Evolutionary conservation across 805 yeast genomes (phyloP).

Genomic region (Wickerhamomyces rabaulensis): DNA sequence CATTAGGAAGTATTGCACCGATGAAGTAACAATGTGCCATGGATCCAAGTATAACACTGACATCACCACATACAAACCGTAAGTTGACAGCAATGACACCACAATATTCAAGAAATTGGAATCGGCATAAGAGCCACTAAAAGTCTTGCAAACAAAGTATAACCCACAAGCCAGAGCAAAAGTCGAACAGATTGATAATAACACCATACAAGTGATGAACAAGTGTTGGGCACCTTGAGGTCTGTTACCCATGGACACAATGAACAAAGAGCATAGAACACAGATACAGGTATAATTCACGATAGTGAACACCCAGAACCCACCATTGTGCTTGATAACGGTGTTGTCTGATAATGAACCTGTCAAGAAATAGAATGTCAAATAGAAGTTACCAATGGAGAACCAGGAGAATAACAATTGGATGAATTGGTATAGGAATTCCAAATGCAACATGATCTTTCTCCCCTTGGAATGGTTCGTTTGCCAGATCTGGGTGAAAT

Average conservation of each 20-base stretch:
- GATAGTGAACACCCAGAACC: constrained; percentile 75
- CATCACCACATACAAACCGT: constrained; percentile 80
- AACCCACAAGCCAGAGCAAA: constrained; percentile 82
- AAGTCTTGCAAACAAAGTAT: constrained; percentile 61
- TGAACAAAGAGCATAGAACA: constrained; percentile 80
- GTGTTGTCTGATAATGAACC: constrained; percentile 63
- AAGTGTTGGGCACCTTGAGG: constrained; percentile 92
- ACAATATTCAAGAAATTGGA: constrained; percentile 69
- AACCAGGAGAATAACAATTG: constrained; percentile 85
- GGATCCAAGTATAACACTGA: constrained; percentile 88
- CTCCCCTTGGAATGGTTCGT: constrained; percentile 81
- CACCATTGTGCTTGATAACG: constrained; percentile 61
- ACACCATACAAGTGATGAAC: constrained; percentile 65
- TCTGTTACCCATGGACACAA: constrained; percentile 93
- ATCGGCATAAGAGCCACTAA: constrained; percentile 33
- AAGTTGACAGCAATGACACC: constrained; percentile 82
- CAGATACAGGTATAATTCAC: constrained; percentile 83
- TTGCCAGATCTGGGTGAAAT: constrained; percentile 82
- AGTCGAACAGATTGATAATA: constrained; percentile 72
- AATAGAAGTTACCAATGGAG: constrained; percentile 84
- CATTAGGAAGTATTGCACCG: constrained; percentile 81
- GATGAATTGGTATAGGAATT: constrained; percentile 82
- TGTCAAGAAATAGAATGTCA: constrained; percentile 89
- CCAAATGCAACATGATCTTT: constrained; percentile 77
- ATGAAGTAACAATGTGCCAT: constrained; percentile 90